A percentile compares a stretch with the other conserved stretches of the same genome.
phyloP scores from a whole-genome alignment of 768 basidiomycete genomes.

The Boletellus ananiceps region DNA sequence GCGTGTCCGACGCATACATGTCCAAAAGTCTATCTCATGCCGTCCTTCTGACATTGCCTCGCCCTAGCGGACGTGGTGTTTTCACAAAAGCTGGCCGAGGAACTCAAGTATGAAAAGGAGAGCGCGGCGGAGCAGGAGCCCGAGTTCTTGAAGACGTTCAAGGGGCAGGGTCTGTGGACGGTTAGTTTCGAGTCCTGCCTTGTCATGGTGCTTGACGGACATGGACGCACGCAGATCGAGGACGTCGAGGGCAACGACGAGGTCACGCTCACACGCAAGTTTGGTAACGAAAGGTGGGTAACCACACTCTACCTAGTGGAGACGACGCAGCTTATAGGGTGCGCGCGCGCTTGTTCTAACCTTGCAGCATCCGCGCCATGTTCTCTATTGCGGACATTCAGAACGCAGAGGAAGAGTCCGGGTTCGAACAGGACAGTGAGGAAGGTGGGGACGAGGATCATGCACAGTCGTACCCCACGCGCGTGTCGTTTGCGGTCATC shows the following conservation, averaged over 20 bases:
- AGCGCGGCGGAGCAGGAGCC: slow-evolving; percentile 45
- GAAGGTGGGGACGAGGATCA: slow-evolving; percentile 27
- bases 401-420: slow-evolving; percentile 37
- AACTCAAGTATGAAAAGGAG: slow-evolving; percentile 84
- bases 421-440: slow-evolving; percentile 38
- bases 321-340: neutral
- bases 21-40: too few relatives aligned
- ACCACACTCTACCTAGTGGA: neutral
- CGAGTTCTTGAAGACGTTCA: slow-evolving; percentile 76
- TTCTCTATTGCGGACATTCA: slow-evolving; percentile 93
- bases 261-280: slow-evolving; percentile 73
- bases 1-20: neutral
- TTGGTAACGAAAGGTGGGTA: slow-evolving; percentile 85
- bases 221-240: slow-evolving; percentile 46
- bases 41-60: neutral
- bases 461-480: slow-evolving; percentile 59
- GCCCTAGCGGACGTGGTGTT: slow-evolving; percentile 72
- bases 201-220: too few relatives aligned
- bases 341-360: neutral
- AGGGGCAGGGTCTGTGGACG: slow-evolving; percentile 70
- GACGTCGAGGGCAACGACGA: slow-evolving; percentile 76
- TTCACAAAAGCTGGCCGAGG: slow-evolving; percentile 69
- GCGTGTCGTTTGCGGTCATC: slow-evolving; percentile 76
- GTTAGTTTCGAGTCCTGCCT: slow-evolving; percentile 32
- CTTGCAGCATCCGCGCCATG: slow-evolving; percentile 67